These are phyloP conservation scores for Scheffersomyces segobiensis DNA, from an alignment of 1,139 yeast species.

Conservation along the genomic window DNA sequence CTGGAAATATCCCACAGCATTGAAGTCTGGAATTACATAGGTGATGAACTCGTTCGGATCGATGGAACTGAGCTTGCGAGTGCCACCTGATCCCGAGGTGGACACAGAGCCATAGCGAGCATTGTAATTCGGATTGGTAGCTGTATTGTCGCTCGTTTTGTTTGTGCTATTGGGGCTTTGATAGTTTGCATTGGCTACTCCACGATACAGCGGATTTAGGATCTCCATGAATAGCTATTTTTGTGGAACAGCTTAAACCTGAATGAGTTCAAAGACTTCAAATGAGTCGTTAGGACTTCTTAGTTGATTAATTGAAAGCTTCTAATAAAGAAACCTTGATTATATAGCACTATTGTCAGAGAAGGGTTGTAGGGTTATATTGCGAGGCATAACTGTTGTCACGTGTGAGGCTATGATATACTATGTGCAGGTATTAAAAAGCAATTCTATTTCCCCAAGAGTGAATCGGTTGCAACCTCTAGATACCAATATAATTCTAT, in stretches of 20 bases:
- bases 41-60: constrained; percentile 34
- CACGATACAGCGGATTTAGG: not conserved
- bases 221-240: not conserved
- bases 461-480: not conserved
- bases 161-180: not conserved
- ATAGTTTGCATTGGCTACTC: not conserved
- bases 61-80: not conserved
- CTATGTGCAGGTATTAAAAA: not conserved
- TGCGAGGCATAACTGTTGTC: not conserved
- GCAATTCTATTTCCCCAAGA: not conserved
- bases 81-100: not conserved
- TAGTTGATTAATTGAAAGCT: not conserved
- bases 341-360: not conserved
- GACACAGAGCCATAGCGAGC: constrained; percentile 1
- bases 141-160: not conserved
- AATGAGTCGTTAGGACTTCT: not conserved
- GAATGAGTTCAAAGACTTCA: not conserved
- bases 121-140: not conserved
- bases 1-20: constrained; percentile 50
- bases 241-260: not conserved
- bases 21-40: constrained; percentile 51
- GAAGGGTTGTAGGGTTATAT: not conserved
- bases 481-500: not conserved
- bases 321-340: not conserved
- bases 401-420: not conserved